A percentile compares a stretch with the other conserved stretches of the same genome.
These are phyloP conservation scores for Saccharomycopsis fermentans DNA, from an alignment of 805 yeast genomes.

Conservation along the genomic window DNA sequence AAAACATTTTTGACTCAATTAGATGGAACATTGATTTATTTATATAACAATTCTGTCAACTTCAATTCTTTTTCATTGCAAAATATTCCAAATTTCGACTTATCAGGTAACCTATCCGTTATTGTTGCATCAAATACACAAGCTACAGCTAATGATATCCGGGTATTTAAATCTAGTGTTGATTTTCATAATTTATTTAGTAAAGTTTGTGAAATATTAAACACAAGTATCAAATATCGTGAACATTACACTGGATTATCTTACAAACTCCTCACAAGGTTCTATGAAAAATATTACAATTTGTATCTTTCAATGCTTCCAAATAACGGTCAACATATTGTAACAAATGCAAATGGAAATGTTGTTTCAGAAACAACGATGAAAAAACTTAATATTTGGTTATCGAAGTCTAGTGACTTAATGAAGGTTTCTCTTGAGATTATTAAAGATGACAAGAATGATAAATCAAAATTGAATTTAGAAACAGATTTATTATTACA, in stretches of 20 bases:
- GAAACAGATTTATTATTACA: constrained; percentile 25
- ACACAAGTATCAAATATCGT: constrained; percentile 50
- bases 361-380: constrained; percentile 16
- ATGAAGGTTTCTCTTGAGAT: constrained; percentile 25
- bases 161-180: constrained; percentile 33
- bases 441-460: constrained; percentile 20
- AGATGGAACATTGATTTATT: constrained; percentile 41
- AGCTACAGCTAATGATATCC: constrained; percentile 15
- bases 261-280: constrained; percentile 28
- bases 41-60: constrained; percentile 40
- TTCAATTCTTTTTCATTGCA: constrained; percentile 26
- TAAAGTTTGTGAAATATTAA: constrained; percentile 41
- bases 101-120: constrained; percentile 19
- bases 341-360: constrained; percentile 18
- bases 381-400: constrained; percentile 22
- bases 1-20: constrained; percentile 54
- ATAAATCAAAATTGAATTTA: constrained; percentile 18
- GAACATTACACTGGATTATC: constrained; percentile 41
- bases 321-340: constrained; percentile 16
- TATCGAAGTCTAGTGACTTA: constrained; percentile 27
- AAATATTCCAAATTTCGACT: constrained; percentile 16
- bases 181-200: constrained; percentile 39
- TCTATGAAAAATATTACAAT: constrained; percentile 28
- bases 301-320: constrained; percentile 24
- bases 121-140: neutral